Conservation (phyloP, 768 basidiomycete species). For the Saitozyma podzolica region DNA sequence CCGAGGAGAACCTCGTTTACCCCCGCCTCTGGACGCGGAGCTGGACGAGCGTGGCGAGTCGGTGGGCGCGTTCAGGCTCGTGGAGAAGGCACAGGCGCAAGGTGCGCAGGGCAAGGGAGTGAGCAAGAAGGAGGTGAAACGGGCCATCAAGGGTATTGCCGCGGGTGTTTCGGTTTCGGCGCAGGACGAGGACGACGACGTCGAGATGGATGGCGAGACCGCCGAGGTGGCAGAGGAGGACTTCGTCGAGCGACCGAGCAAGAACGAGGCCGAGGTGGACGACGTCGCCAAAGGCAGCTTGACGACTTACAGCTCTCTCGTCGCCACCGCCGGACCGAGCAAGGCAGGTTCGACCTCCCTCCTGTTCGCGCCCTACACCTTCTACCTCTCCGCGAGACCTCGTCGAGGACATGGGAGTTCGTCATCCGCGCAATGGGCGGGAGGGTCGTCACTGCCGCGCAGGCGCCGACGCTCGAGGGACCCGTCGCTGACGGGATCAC, state of each 20-base stretch:
- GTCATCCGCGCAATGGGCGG: conserved; percentile 89
- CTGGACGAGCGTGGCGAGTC: conserved; percentile 87
- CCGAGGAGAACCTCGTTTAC: conserved; percentile 87
- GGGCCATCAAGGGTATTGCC: conserved; percentile 59
- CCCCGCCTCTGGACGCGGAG: conserved; percentile 82
- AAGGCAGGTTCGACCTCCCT: conserved; percentile 31
- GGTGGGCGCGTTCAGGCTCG: conserved; percentile 78
- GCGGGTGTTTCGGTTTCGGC: conserved; percentile 27
- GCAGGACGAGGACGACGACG: conserved; percentile 33
- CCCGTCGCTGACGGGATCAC: conserved; percentile 82
- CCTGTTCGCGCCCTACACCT: conserved; percentile 80
- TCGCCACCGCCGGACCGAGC: conserved; percentile 32
- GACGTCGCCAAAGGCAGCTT: conserved; percentile 59
- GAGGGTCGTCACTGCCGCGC: conserved; percentile 77
- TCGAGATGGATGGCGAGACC: conserved; percentile 32
- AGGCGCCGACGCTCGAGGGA: conserved; percentile 48
- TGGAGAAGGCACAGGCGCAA: conserved; percentile 57
- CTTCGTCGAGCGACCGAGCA: conserved; percentile 52
- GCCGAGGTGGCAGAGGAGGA: conserved; percentile 49
- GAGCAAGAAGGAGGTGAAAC: conserved; percentile 62
- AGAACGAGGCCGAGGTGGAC: conserved; percentile 38
- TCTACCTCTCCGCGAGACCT: conserved; percentile 94
- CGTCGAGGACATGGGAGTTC: conserved; percentile 91
- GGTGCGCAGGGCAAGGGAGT: conserved; percentile 51
- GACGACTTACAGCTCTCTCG: conserved; percentile 56